phyloP scores from a whole-genome alignment of 768 basidiomycete genomes.

The Kondoa subrosea region DNA sequence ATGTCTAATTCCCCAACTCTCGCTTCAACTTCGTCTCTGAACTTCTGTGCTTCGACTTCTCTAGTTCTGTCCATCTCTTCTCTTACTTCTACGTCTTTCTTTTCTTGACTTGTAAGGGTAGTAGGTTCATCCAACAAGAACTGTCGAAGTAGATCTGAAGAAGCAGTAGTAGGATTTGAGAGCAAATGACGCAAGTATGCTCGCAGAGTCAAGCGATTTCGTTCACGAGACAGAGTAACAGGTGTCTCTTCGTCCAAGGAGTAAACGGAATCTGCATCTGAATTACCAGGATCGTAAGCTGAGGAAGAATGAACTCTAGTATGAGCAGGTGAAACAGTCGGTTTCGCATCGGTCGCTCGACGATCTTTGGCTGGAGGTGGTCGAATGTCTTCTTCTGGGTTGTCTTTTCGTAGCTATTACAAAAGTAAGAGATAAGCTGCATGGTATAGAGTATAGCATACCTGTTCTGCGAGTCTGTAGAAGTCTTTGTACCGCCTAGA shows the following conservation, averaged over 20 bases:
- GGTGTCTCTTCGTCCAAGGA: constrained; percentile 9
- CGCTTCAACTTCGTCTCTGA: constrained; percentile 67
- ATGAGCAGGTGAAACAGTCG: constrained; percentile 9
- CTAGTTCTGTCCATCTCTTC: constrained; percentile 77
- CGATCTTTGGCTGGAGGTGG: constrained; percentile 79
- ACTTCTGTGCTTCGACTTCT: constrained; percentile 70
- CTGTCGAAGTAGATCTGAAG: constrained; percentile 65
- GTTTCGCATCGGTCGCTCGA: constrained; percentile 18
- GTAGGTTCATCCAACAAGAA: constrained; percentile 70
- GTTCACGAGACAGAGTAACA: constrained; percentile 49
- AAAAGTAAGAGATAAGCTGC: constrained; percentile 11
- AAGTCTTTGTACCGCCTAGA: constrained; percentile 92
- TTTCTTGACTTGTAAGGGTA: constrained; percentile 49
- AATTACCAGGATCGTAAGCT: constrained; percentile 8
- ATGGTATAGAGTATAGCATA: constrained; percentile 31
- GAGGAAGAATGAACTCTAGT: neutral
- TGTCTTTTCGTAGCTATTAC: constrained; percentile 63
- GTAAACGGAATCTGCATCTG: constrained; percentile 11
- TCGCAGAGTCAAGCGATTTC: constrained; percentile 83
- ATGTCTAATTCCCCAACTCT: constrained; percentile 72
- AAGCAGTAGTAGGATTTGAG: constrained; percentile 51
- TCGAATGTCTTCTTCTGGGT: constrained; percentile 64
- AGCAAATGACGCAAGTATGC: constrained; percentile 77
- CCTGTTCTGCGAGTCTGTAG: constrained; percentile 68
- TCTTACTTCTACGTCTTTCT: constrained; percentile 55